Conservation (phyloP, 345 rosid species). For the Bretschneidera sinensis region DNA sequence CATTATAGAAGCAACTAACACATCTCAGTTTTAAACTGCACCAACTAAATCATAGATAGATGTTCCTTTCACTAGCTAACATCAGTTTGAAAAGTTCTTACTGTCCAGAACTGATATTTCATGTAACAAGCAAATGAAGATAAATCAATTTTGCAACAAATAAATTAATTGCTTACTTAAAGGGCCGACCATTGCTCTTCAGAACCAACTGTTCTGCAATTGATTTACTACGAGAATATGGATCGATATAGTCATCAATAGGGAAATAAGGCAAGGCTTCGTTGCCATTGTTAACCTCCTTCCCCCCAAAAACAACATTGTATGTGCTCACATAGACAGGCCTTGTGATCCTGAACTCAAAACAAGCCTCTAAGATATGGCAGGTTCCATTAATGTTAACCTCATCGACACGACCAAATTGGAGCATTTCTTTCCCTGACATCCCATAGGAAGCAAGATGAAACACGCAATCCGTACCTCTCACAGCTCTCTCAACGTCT, state of each 20-base stretch:
- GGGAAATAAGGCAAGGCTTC: slow-evolving; percentile 80
- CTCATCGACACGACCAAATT: slow-evolving; percentile 69
- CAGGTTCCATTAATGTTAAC: slow-evolving; percentile 84
- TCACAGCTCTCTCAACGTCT: slow-evolving; percentile 62
- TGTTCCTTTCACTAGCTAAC: not conserved
- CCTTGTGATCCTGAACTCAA: slow-evolving; percentile 57
- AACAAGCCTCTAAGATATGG: slow-evolving; percentile 64
- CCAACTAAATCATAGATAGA: not conserved
- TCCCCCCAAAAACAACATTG: slow-evolving; percentile 88
- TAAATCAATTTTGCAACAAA: not conserved
- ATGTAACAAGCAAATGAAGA: not conserved
- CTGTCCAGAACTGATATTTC: too few relatives aligned
- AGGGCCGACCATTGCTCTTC: slow-evolving; percentile 62
- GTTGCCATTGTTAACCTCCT: slow-evolving; percentile 75
- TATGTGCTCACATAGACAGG: slow-evolving; percentile 84
- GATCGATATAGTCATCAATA: slow-evolving; percentile 64
- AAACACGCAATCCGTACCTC: slow-evolving; percentile 72
- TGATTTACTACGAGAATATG: slow-evolving; percentile 72
- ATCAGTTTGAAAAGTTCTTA: not conserved
- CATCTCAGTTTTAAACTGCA: not conserved
- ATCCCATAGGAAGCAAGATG: slow-evolving; percentile 92
- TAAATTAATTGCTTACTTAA: slow-evolving; percentile 54
- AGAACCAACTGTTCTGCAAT: slow-evolving; percentile 83
- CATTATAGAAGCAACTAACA: slow-evolving; percentile 12
- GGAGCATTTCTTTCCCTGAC: slow-evolving; percentile 96